Percentiles rank a stretch among this genome's conserved stretches.
Conservation (phyloP, 169 alveolate species). For the Eimeria maxima region DNA sequence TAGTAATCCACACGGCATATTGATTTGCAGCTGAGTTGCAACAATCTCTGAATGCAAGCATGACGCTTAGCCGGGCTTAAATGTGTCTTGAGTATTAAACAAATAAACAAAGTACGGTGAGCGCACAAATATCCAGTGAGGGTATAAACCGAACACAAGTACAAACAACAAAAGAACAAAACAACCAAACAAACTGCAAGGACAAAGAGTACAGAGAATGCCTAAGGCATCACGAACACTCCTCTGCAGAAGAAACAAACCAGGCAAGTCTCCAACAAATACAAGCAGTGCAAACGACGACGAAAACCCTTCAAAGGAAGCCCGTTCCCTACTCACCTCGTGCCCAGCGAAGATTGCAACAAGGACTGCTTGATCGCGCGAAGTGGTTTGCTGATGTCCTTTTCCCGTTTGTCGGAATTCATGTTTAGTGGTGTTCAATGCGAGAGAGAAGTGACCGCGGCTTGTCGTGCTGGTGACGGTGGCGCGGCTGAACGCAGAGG, state of each 20-base stretch:
- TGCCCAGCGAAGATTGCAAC: conserved; percentile 36
- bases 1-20: too few relatives aligned
- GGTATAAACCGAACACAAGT: neutral
- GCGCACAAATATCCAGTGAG: neutral
- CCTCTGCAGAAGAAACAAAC: neutral
- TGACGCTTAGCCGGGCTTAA: neutral
- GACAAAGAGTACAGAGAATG: neutral
- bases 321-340: neutral
- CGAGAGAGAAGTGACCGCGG: neutral
- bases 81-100: neutral
- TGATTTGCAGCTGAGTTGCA: neutral
- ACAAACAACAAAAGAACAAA: neutral
- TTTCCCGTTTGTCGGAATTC: neutral
- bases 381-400: neutral
- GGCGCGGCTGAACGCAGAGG: neutral
- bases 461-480: conserved; percentile 48
- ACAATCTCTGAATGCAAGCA: neutral
- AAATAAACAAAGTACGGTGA: neutral
- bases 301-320: neutral
- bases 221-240: neutral
- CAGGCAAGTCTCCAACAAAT: neutral
- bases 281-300: neutral
- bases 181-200: neutral
- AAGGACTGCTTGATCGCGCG: neutral
- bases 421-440: neutral